Conservation (phyloP, 768 basidiomycete genomes). For the Leccinum boreale region DNA sequence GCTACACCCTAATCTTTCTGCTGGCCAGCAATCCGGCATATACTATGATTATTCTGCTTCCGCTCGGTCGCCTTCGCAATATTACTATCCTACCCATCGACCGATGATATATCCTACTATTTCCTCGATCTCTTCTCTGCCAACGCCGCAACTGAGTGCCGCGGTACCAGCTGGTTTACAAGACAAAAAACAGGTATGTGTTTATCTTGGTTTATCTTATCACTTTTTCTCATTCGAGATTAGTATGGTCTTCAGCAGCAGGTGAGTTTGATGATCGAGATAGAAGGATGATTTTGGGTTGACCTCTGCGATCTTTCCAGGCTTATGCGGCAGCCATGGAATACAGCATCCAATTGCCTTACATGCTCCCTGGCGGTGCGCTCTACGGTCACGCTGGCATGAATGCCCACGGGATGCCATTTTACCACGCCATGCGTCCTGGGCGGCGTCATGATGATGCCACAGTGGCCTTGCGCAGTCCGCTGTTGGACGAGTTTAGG, state of each 20-base stretch:
- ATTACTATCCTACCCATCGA: constrained; percentile 57
- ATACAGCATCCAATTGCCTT: constrained; percentile 45
- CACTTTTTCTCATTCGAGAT: constrained; percentile 9
- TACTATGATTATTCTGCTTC: constrained; percentile 58
- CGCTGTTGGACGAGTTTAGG: constrained; percentile 82
- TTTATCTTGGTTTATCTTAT: constrained; percentile 5
- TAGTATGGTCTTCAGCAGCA: constrained; percentile 49
- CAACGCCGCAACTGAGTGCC: constrained; percentile 44
- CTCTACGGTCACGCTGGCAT: constrained; percentile 41
- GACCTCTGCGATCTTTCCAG: constrained; percentile 19
- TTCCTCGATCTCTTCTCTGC: constrained; percentile 52
- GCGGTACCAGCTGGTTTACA: constrained; percentile 37
- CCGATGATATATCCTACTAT: constrained; percentile 56
- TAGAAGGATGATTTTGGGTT: not conserved
- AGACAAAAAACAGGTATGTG: constrained; percentile 61
- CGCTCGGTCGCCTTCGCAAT: constrained; percentile 53
- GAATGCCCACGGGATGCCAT: constrained; percentile 33
- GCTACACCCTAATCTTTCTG: constrained; percentile 40
- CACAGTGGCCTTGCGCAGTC: constrained; percentile 52
- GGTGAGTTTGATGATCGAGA: constrained; percentile 29
- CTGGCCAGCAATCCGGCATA: constrained; percentile 48
- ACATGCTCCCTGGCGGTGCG: constrained; percentile 42
- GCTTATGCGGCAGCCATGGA: constrained; percentile 46
- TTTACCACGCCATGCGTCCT: constrained; percentile 40
- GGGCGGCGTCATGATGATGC: constrained; percentile 44